Evolutionary conservation across 2,329 filamentous ascomycete genomes (phyloP), one percentile per base, ranked within the genome.

Genomic region (Penicillium sp.): DNA sequence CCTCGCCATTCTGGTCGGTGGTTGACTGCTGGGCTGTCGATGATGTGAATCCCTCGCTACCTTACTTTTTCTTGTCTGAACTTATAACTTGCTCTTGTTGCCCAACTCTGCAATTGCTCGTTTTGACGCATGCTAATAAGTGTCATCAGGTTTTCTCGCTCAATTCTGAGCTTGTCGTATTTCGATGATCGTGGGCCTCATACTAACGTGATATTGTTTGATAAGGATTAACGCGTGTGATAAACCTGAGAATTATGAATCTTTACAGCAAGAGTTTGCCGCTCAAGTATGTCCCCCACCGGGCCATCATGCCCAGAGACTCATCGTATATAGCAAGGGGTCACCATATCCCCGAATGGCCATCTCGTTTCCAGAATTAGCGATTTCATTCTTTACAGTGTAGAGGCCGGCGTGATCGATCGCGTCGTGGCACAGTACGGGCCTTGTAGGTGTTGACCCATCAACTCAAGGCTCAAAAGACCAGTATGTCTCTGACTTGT

Each of bases 21-120:
- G 56, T 62, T 63, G 54, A 65, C 72, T 69, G 67, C 74, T 73
- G 73, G 73, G 75, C 78, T 80, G 84, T 94, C 91, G 79, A 80
- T 96, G 91, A 96, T 96, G 91, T 94, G 85, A 94, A 81, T 76
- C 83, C 86, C 93, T 84, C 87, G 91, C 91, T 97, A 97, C 91
- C 91, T 96, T 85, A 82, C 66, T 76, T 79, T 80, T 85, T 71
- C 48, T 75, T 78, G 86, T 96, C 91, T 96, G 91, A 96, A 57
- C 29, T 48, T 45, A 26, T 47, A 36, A 47, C 25, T 36, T 47
- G 36, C 47, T 38, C 33, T 41, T 30, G 20, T 15, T 39, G 11
- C 36, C 37, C 39, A 39, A 45, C 47, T 45, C 34, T 33, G 16
- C 21, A 21, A 23, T 31, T 41, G 27, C 33, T 33, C 19, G 43